These are phyloP conservation scores for Heritiera fomes DNA, from an alignment of 345 rosid genomes.

Conservation along the genomic window DNA sequence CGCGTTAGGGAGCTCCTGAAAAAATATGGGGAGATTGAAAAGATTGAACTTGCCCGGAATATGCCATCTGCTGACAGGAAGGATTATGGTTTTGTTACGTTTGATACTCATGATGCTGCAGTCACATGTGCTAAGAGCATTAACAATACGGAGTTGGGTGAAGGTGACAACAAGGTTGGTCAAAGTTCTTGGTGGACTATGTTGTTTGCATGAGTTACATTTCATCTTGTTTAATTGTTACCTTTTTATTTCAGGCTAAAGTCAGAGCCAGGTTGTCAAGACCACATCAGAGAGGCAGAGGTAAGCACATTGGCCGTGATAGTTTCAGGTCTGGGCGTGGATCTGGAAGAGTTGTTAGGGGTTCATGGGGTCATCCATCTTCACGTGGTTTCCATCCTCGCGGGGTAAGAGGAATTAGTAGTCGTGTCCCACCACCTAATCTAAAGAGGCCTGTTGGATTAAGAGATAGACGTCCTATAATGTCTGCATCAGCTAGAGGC, in stretches of 20 bases:
- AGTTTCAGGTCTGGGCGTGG: constrained; percentile 66
- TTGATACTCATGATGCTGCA: constrained; percentile 90
- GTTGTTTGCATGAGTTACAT: background rate
- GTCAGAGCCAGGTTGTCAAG: constrained; percentile 96
- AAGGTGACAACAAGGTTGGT: constrained; percentile 75
- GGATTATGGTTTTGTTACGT: constrained; percentile 97
- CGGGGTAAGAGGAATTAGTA: constrained; percentile 46
- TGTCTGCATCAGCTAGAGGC: constrained; percentile 66
- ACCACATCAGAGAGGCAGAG: constrained; percentile 86
- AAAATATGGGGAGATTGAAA: constrained; percentile 77
- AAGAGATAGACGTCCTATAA: constrained; percentile 74
- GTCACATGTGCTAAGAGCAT: constrained; percentile 88
- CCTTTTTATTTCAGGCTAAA: constrained; percentile 59
- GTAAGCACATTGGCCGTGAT: constrained; percentile 56
- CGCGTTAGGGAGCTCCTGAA: constrained; percentile 66
- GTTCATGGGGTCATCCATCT: constrained; percentile 65
- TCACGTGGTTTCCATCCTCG: constrained; percentile 49
- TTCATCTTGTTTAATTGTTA: background rate
- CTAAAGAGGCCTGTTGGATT: constrained; percentile 54
- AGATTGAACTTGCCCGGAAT: constrained; percentile 94
- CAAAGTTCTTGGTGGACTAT: constrained; percentile 4
- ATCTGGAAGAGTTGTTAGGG: constrained; percentile 57
- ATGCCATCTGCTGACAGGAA: constrained; percentile 98
- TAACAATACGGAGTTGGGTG: constrained; percentile 88
- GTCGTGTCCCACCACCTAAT: constrained; percentile 57